Conservation (phyloP, 164 flowering plant genomes). For the Kingdonia uniflora region DNA sequence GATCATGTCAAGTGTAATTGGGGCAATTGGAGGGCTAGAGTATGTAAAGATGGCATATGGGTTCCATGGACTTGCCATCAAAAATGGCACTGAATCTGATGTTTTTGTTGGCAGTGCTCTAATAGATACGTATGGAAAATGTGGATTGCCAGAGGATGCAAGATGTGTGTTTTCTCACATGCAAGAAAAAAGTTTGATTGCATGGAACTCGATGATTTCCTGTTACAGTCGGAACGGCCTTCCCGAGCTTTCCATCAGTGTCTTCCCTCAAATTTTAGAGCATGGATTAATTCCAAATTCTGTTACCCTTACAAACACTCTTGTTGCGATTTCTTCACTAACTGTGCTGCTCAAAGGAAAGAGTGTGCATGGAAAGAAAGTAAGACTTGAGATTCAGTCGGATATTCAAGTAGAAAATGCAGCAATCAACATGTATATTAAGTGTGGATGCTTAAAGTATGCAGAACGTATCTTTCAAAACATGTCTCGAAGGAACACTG, state of each 20-base stretch:
- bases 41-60: slow-evolving; percentile 21
- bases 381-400: slow-evolving; percentile 24
- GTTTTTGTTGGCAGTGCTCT: slow-evolving; percentile 37
- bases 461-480: slow-evolving; percentile 25
- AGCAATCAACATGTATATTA: slow-evolving; percentile 45
- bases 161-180: slow-evolving; percentile 28
- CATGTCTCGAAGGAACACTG: slow-evolving; percentile 25
- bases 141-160: slow-evolving; percentile 27
- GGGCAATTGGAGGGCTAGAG: slow-evolving; percentile 28
- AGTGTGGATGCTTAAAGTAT: slow-evolving; percentile 38
- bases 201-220: slow-evolving; percentile 51
- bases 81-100: slow-evolving; percentile 29
- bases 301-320: slow-evolving; percentile 33
- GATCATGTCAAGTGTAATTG: slow-evolving; percentile 27
- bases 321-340: slow-evolving; percentile 34
- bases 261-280: slow-evolving; percentile 26
- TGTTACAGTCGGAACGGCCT: slow-evolving; percentile 30
- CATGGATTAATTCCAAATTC: slow-evolving; percentile 32
- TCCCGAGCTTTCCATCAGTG: slow-evolving; percentile 30
- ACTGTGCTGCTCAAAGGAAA: slow-evolving; percentile 42
- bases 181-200: slow-evolving; percentile 33
- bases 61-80: slow-evolving; percentile 38
- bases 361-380: slow-evolving; percentile 32
- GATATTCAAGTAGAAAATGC: slow-evolving; percentile 42
- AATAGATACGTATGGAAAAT: slow-evolving; percentile 47